A percentile compares a stretch with the other conserved stretches of the same genome.
Evolutionary conservation across 2,329 filamentous ascomycete genomes (phyloP).

Genomic region (Claviceps digitariae): DNA sequence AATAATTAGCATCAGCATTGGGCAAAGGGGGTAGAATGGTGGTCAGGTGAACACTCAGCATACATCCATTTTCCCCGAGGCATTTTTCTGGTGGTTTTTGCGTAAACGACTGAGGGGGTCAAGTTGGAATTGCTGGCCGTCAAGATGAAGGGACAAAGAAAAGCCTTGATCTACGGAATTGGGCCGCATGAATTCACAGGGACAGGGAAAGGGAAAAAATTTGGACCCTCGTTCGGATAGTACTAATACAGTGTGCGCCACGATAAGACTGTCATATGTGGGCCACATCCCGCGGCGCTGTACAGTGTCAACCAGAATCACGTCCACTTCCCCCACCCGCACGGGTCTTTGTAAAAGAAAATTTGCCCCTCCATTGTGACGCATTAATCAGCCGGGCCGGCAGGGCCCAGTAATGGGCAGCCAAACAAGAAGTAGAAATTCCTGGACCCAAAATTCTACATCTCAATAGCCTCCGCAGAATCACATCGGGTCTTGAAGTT

Average conservation of each 20-base stretch:
- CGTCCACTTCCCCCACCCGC: constrained; percentile 4
- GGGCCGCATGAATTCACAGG: constrained; percentile 8
- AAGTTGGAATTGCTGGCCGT: not conserved
- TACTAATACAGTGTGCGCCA: constrained; percentile 8
- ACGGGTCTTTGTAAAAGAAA: constrained; percentile 15
- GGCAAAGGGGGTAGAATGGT: not conserved
- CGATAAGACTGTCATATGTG: constrained; percentile 17
- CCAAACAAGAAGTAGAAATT: not conserved
- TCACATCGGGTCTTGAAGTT: not conserved
- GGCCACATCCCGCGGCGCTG: accelerated
- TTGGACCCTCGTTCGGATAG: constrained; percentile 12
- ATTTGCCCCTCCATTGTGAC: constrained; percentile 36
- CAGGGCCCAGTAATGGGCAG: not conserved
- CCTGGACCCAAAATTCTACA: not conserved
- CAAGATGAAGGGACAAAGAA: constrained; percentile 4
- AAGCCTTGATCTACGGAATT: constrained; percentile 8
- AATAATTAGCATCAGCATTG: not conserved
- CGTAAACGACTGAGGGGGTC: not conserved
- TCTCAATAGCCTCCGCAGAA: not conserved
- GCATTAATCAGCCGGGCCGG: constrained; percentile 24
- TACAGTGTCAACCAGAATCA: constrained; percentile 16
- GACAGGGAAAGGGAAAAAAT: constrained; percentile 13
- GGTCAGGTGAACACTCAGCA: constrained; percentile 8
- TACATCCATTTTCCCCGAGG: constrained; percentile 59
- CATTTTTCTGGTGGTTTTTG: constrained; percentile 35